Conservation (phyloP, 495 filamentous ascomycete species). For the Penicillium odoratum region DNA sequence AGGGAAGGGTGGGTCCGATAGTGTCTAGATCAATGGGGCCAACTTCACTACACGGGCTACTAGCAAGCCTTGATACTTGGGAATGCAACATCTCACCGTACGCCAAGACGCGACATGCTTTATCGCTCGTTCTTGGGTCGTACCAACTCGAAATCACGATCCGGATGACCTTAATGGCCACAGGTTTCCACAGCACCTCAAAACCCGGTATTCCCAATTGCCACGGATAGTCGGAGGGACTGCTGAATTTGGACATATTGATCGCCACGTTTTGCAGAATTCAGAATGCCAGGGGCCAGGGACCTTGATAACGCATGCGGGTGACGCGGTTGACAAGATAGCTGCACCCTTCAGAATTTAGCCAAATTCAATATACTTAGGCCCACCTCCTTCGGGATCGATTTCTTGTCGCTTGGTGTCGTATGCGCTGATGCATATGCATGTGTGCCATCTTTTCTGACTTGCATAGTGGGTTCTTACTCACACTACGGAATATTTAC, state of each 20-base stretch:
- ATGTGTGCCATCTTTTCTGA: slow-evolving; percentile 7
- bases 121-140: slow-evolving; percentile 17
- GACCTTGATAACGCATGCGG: background rate
- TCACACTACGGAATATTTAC: no score
- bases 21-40: background rate
- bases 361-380: background rate
- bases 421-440: background rate
- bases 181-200: background rate
- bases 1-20: background rate
- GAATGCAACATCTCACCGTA: slow-evolving; percentile 27
- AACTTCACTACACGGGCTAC: slow-evolving; percentile 11
- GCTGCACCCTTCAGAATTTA: background rate
- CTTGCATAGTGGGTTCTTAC: slow-evolving; percentile 3
- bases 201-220: background rate
- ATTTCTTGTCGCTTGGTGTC: no score
- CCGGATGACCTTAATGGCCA: slow-evolving; percentile 14
- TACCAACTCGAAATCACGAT: slow-evolving; percentile 14
- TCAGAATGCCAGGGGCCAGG: background rate
- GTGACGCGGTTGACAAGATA: background rate
- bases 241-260: background rate
- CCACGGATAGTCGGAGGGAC: background rate
- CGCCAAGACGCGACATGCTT: slow-evolving; percentile 22
- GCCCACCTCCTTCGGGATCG: no score
- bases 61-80: slow-evolving; percentile 16
- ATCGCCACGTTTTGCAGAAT: background rate